phyloP scores from a whole-genome alignment of 1,284 basidiomycete genomes.

The Puccinia sorghi region DNA sequence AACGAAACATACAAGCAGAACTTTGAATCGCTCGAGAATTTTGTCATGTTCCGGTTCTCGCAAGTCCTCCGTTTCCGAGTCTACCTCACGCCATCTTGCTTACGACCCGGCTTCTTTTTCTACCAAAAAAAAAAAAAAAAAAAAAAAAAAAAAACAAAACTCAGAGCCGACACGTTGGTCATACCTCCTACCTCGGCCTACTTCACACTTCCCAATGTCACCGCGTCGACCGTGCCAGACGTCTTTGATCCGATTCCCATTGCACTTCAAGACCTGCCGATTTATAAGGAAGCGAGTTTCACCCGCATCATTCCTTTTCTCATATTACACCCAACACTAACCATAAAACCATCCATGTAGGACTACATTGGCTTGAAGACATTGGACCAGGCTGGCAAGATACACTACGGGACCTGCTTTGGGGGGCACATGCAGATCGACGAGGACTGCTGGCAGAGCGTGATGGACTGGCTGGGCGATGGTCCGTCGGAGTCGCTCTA shows the following conservation, averaged over 20 bases:
- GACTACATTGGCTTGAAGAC: constrained; percentile 42
- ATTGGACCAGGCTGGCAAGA: constrained; percentile 35
- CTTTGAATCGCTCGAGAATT: constrained; percentile 56
- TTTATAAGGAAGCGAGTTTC: constrained; percentile 42
- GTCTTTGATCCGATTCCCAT: constrained; percentile 32
- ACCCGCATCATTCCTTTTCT: background rate
- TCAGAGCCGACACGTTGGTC: constrained; percentile 25
- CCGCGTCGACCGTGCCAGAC: background rate
- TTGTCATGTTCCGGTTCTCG: constrained; percentile 58
- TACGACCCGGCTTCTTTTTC: background rate
- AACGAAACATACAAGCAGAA: constrained; percentile 56
- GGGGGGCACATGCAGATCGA: constrained; percentile 42
- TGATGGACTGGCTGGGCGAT: constrained; percentile 47
- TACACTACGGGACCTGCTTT: constrained; percentile 39
- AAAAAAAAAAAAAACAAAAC: background rate
- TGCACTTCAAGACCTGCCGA: constrained; percentile 25
- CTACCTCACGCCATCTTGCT: background rate
- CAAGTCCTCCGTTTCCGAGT: background rate
- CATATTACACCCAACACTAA: too few species aligned
- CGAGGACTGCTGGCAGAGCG: constrained; percentile 35
- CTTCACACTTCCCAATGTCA: constrained; percentile 36
- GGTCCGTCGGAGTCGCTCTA: background rate
- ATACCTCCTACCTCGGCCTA: constrained; percentile 39
- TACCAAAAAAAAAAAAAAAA: background rate
- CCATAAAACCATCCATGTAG: background rate